Base-by-base conservation (phyloP, 257 asterid genomes). In the Fraxinus cuspidata region DNA sequence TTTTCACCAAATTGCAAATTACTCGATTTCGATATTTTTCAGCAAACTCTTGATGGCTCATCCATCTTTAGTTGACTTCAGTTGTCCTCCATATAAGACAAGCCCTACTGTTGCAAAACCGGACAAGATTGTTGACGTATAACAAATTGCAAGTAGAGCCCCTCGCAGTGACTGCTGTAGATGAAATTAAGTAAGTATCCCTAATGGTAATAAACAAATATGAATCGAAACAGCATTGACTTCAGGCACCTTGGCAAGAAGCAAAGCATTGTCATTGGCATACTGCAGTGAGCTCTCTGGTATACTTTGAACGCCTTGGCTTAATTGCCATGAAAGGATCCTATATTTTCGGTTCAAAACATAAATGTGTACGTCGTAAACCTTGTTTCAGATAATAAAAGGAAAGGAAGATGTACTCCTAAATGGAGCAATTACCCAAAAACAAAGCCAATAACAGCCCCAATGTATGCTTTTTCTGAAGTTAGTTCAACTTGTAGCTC, bases 401-500 rank as follows among this genome's bases (percentile, higher is more conserved):
- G 42, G 38, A 74, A 37, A 69, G 51, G 37, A 70, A 84, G 77
- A 68, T 25, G 34, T 34, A 7, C 44, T 18, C 51, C n/a, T 42
- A 21, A 4, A 53, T 5, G 71, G 68, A 83, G 56, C 75, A 68
- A 23, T 78, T 90, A 93, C 99, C 94, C 92, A 35, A 90, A 95
- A 63, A 83, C 77, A 76, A 89, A 58, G 74, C 81, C 91, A 84
- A 95, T 91, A 76, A 72, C 88, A 80, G 99, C 94, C 21, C 99
- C 99, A 68, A 70, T 74, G 49, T 91, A 93, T 28, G 99, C 98
- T 72, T 88, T 93, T 76, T 79, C 81, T 71, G 93, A 76, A 67
- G 96, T 92, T 80, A 95, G 82, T 84, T 87, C 99, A 70, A 93
- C 96, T 83, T 95, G 97, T 82, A 95, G 99, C 21, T 86, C 92